Percentiles rank a stretch among this genome's conserved stretches.
These are phyloP conservation scores for Coemansia furcata DNA, from an alignment of 192 early-diverging fungal genomes.

Conservation along the genomic window DNA sequence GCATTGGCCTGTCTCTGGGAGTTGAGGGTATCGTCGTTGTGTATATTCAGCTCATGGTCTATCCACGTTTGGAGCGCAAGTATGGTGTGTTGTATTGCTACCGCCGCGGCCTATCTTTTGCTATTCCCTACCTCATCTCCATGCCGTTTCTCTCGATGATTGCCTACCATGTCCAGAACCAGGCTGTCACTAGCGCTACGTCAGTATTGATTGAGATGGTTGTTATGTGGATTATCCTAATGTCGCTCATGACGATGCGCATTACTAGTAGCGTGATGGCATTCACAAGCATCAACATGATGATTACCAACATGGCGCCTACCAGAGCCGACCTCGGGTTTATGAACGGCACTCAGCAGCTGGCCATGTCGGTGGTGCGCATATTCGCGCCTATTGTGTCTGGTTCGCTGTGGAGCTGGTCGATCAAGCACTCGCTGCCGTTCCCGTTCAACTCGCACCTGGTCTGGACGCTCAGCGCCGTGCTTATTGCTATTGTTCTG, in stretches of 20 bases:
- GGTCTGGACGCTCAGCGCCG: conserved; percentile 25
- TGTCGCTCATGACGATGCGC: conserved; percentile 14
- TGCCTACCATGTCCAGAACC: background rate
- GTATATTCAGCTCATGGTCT: conserved; percentile 51
- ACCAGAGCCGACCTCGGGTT: conserved; percentile 28
- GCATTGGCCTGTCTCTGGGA: conserved; percentile 54
- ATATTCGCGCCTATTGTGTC: conserved; percentile 29
- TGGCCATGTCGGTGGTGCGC: conserved; percentile 10
- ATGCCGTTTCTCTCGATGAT: conserved; percentile 12
- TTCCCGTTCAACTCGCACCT: conserved; percentile 44
- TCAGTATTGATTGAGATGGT: background rate
- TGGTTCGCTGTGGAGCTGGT: conserved; percentile 35
- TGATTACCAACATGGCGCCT: conserved; percentile 39
- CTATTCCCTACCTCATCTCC: conserved; percentile 7
- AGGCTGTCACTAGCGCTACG: background rate
- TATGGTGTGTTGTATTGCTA: conserved; percentile 50
- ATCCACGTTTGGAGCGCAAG: conserved; percentile 40
- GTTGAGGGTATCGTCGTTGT: conserved; percentile 41
- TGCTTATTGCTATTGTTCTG: background rate
- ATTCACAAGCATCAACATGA: conserved; percentile 33
- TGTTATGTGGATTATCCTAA: conserved; percentile 27
- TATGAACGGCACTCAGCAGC: conserved; percentile 40
- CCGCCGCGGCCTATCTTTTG: conserved; percentile 18
- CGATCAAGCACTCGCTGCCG: conserved; percentile 31
- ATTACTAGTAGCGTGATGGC: conserved; percentile 20